Percentiles rank a stretch among this genome's conserved stretches.
Evolutionary conservation across 495 filamentous ascomycete species (phyloP).

Genomic region (Pseudomonodictys pantanalensis): DNA sequence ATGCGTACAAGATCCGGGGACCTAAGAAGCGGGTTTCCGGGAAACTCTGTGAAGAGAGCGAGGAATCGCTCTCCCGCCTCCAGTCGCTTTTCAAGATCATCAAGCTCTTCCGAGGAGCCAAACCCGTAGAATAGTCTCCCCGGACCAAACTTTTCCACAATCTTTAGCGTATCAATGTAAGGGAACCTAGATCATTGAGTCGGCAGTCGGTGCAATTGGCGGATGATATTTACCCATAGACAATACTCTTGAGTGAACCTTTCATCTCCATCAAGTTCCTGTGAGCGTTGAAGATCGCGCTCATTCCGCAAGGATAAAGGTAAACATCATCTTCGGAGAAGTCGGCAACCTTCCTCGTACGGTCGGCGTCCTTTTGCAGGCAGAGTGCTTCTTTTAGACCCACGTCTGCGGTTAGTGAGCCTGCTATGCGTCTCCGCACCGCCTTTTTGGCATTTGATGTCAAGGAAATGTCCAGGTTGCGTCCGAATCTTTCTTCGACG

Average conservation of each 20-base stretch:
- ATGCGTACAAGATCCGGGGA: conserved; percentile 83
- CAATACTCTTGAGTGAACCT: conserved; percentile 63
- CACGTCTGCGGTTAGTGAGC: conserved; percentile 70
- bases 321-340: conserved; percentile 88
- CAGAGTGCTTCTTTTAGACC: conserved; percentile 65
- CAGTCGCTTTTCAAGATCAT: conserved; percentile 75
- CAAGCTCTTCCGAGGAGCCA: conserved; percentile 75
- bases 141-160: conserved; percentile 89
- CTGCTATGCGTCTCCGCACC: conserved; percentile 82
- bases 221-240: conserved; percentile 53
- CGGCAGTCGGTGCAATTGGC: neutral
- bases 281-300: conserved; percentile 86
- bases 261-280: conserved; percentile 62
- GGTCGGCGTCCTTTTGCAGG: conserved; percentile 38
- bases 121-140: conserved; percentile 89
- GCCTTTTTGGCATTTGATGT: conserved; percentile 80
- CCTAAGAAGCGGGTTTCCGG: conserved; percentile 83
- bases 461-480: conserved; percentile 77
- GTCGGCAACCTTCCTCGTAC: conserved; percentile 51
- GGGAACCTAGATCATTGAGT: conserved; percentile 62
- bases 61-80: conserved; percentile 73
- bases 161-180: conserved; percentile 94
- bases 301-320: conserved; percentile 88
- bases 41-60: conserved; percentile 90
- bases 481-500: conserved; percentile 90